Conservation (phyloP, 495 filamentous ascomycete genomes). For the Collariella sp. region DNA sequence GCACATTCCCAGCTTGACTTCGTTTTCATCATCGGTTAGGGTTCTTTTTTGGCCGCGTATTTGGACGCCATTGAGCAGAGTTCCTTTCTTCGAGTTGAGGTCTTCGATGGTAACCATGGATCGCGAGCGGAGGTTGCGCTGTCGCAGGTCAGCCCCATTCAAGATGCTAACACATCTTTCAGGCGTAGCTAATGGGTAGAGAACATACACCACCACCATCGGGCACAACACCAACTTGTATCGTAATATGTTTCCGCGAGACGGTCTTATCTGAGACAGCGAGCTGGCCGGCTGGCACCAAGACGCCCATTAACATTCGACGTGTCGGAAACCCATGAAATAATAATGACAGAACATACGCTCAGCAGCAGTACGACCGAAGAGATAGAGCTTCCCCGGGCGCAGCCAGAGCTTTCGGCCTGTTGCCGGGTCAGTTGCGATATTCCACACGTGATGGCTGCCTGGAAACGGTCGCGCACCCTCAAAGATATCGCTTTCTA, state of each 20-base stretch:
- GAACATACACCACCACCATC: constrained; percentile 60
- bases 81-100: constrained; percentile 70
- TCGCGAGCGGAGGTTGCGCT: constrained; percentile 53
- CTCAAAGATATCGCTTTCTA: constrained; percentile 47
- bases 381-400: constrained; percentile 72
- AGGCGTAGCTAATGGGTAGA: neutral
- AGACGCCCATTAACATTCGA: neutral
- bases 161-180: neutral
- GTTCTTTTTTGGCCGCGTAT: constrained; percentile 49
- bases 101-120: constrained; percentile 59
- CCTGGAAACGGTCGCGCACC: constrained; percentile 26
- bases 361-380: constrained; percentile 54
- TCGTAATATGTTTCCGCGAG: constrained; percentile 81
- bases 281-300: constrained; percentile 41
- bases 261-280: constrained; percentile 64
- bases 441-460: neutral
- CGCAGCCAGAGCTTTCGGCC: constrained; percentile 74
- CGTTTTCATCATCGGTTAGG: constrained; percentile 50
- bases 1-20: constrained; percentile 59
- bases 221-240: constrained; percentile 58
- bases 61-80: constrained; percentile 61
- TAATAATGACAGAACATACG: constrained; percentile 25
- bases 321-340: neutral
- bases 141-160: constrained; percentile 5
- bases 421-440: constrained; percentile 20